These are phyloP conservation scores for Flueggea neowawraea DNA, from an alignment of 441 rosid genomes.

Conservation along the genomic window DNA sequence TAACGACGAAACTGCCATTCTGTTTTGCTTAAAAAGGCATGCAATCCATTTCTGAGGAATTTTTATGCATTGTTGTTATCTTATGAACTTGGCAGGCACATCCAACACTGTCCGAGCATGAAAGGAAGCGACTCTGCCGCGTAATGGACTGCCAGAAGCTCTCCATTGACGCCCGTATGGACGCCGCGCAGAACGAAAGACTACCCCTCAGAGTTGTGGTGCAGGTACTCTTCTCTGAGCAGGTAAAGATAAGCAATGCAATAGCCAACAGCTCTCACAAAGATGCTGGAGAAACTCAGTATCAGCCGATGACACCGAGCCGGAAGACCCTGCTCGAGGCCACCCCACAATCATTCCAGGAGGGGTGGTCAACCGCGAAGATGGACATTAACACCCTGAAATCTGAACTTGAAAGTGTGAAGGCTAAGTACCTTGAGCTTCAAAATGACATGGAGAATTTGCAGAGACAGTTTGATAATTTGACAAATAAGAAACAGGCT, in stretches of 20 bases:
- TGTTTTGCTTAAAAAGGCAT: too few species aligned
- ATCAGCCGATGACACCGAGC: conserved; percentile 71
- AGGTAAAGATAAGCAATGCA: conserved; percentile 85
- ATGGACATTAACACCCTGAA: conserved; percentile 89
- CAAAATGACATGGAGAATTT: conserved; percentile 84
- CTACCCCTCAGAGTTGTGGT: conserved; percentile 87
- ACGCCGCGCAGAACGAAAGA: conserved; percentile 94
- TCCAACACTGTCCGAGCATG: conserved; percentile 90
- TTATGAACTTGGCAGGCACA: conserved; percentile 56
- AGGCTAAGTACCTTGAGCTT: conserved; percentile 77
- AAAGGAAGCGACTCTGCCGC: conserved; percentile 89
- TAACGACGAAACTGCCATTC: too few species aligned
- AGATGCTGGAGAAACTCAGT: conserved; percentile 54
- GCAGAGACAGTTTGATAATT: conserved; percentile 80
- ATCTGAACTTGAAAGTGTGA: conserved; percentile 84
- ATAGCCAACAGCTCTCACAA: conserved; percentile 61
- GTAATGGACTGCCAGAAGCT: conserved; percentile 98
- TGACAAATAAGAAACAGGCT: conserved; percentile 61
- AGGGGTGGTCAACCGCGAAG: conserved; percentile 92
- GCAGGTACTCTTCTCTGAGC: conserved; percentile 95
- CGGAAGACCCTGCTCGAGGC: conserved; percentile 84
- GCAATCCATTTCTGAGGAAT: too few species aligned
- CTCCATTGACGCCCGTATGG: conserved; percentile 94
- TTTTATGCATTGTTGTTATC: too few species aligned
- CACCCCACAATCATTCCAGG: conserved; percentile 92